A percentile compares a stretch with the other conserved stretches of the same genome.
phyloP scores from a whole-genome alignment of 2,329 filamentous ascomycete species.

The Talaromyces verruculosus region DNA sequence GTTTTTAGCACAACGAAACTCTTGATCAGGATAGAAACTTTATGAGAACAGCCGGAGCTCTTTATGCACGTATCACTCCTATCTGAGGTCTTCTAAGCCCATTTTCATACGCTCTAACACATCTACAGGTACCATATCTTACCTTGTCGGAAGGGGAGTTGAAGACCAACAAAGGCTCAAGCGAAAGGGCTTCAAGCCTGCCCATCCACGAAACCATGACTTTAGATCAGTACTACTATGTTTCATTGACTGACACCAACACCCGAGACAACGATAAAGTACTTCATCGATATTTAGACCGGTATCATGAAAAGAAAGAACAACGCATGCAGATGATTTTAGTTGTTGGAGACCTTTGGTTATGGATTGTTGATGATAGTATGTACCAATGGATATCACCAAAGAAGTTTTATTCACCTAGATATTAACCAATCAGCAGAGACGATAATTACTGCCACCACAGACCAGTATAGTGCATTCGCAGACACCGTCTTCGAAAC shows the following conservation, averaged over 20 bases:
- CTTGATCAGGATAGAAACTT: too few relatives aligned
- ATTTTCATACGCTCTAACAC: too few relatives aligned
- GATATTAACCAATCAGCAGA: background rate
- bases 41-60: too few relatives aligned
- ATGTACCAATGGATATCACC: background rate
- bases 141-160: background rate
- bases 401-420: too few relatives aligned
- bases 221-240: background rate
- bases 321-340: background rate
- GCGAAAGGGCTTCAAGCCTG: background rate
- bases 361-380: background rate
- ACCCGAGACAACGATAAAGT: background rate
- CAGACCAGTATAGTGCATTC: too few relatives aligned
- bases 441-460: background rate
- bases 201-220: background rate
- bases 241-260: background rate
- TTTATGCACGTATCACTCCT: too few relatives aligned
- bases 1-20: too few relatives aligned
- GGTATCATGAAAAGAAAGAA: too few relatives aligned
- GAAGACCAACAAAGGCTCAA: background rate
- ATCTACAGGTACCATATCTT: background rate
- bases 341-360: background rate
- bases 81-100: too few relatives aligned
- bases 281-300: background rate
- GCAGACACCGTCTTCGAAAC: too few relatives aligned